Conservation (phyloP, 805 yeast genomes). For the Barnettozyma siamensis region DNA sequence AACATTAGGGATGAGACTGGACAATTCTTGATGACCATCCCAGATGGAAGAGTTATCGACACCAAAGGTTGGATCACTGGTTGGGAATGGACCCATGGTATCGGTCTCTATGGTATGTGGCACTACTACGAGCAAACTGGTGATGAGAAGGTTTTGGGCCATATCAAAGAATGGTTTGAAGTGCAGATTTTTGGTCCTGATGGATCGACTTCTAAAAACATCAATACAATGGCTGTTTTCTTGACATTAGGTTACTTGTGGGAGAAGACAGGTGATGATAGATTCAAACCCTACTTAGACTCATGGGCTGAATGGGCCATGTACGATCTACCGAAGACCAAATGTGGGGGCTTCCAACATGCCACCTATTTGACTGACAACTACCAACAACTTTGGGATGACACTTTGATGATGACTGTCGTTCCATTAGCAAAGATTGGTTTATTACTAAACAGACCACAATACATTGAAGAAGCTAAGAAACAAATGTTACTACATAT, state of each 20-base stretch:
- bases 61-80: conserved; percentile 16
- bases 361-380: conserved; percentile 12
- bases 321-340: conserved; percentile 10
- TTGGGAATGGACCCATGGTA: conserved; percentile 16
- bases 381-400: conserved; percentile 12
- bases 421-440: conserved; percentile 13
- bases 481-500: conserved; percentile 11
- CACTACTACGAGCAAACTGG: conserved; percentile 8
- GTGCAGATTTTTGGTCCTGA: conserved; percentile 12
- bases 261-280: conserved; percentile 5
- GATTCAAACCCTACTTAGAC: conserved; percentile 9
- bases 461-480: conserved; percentile 12
- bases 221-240: conserved; percentile 12
- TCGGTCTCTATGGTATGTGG: conserved; percentile 15
- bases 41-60: conserved; percentile 13
- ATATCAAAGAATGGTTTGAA: conserved; percentile 10
- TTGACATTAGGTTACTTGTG: conserved; percentile 9
- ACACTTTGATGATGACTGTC: conserved; percentile 13
- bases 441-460: conserved; percentile 10
- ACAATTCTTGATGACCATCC: conserved; percentile 10
- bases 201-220: conserved; percentile 12
- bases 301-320: conserved; percentile 14
- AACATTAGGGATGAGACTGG: conserved; percentile 12
- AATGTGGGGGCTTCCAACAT: conserved; percentile 14
- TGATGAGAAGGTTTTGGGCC: conserved; percentile 3